Evolutionary conservation across 2,329 filamentous ascomycete species (phyloP).

Genomic region (Fusarium heterosporum): DNA sequence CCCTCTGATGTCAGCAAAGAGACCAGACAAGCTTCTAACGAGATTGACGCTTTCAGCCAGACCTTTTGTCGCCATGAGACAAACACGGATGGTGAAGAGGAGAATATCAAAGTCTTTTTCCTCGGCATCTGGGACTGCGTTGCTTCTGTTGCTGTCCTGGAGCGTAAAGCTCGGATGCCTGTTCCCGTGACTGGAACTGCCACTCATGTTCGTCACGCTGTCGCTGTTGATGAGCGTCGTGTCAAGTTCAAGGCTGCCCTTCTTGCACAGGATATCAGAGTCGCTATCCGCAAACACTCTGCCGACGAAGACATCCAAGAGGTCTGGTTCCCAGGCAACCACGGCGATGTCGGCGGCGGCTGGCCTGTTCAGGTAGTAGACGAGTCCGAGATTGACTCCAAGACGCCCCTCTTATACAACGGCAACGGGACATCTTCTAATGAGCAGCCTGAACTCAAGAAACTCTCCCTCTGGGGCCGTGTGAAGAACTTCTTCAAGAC

Average conservation of each 20-base stretch:
- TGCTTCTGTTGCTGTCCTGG: conserved; percentile 60
- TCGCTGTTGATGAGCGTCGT: conserved; percentile 65
- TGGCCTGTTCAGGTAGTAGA: conserved; percentile 53
- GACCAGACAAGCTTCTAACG: conserved; percentile 47
- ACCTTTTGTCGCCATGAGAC: conserved; percentile 60
- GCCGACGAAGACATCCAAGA: conserved; percentile 58
- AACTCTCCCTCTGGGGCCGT: conserved; percentile 50
- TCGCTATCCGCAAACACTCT: conserved; percentile 33
- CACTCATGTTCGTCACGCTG: conserved; percentile 62
- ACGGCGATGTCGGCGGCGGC: conserved; percentile 66
- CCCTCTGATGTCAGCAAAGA: conserved; percentile 43
- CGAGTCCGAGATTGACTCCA: conserved; percentile 31
- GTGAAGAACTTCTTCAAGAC: conserved; percentile 54
- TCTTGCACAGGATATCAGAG: conserved; percentile 55
- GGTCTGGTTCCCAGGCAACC: conserved; percentile 67
- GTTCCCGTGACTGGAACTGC: conserved; percentile 56
- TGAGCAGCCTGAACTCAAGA: conserved; percentile 21
- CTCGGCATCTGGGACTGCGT: conserved; percentile 68
- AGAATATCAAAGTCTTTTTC: conserved; percentile 63
- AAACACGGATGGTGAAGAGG: conserved; percentile 23
- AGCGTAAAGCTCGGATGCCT: conserved; percentile 54
- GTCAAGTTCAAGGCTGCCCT: conserved; percentile 67
- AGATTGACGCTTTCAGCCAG: conserved; percentile 59
- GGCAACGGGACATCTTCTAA: not conserved
- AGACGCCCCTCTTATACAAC: not conserved